Evolutionary conservation across 495 filamentous ascomycete genomes (phyloP).

Genomic region (Aspergillus funiculosus): DNA sequence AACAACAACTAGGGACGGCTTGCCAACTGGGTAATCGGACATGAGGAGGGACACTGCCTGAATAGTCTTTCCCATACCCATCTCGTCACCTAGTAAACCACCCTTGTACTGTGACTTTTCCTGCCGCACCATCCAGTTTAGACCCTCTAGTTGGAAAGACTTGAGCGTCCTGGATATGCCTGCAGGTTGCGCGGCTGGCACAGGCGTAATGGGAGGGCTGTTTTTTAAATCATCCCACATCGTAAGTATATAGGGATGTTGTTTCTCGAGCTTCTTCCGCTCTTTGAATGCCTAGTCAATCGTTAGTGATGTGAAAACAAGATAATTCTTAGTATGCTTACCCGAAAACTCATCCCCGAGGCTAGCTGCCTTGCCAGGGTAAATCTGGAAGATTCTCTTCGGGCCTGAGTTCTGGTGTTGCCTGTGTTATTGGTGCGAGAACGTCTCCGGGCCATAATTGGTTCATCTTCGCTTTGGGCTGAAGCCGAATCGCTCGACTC

Average conservation of each 20-base stretch:
- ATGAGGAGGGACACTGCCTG: constrained; percentile 96
- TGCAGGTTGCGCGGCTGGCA: constrained; percentile 65
- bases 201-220: constrained; percentile 57
- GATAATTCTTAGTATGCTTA: constrained; percentile 19
- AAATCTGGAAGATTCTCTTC: neutral
- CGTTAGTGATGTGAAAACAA: neutral
- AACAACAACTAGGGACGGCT: constrained; percentile 81
- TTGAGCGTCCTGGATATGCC: constrained; percentile 78
- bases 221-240: constrained; percentile 79
- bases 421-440: neutral
- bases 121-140: constrained; percentile 89
- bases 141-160: constrained; percentile 85
- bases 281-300: constrained; percentile 39
- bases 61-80: constrained; percentile 98
- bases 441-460: neutral
- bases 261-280: constrained; percentile 59
- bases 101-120: constrained; percentile 80
- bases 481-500: constrained; percentile 7
- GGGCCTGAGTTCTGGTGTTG: constrained; percentile 1
- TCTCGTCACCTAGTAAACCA: constrained; percentile 88
- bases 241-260: constrained; percentile 69
- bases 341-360: constrained; percentile 27
- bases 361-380: neutral
- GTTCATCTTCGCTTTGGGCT: constrained; percentile 13
- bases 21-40: constrained; percentile 82